Percentiles rank a stretch among this genome's conserved stretches.
Conservation (phyloP, 352 stramenopile species). For the Bremia lactucae region DNA sequence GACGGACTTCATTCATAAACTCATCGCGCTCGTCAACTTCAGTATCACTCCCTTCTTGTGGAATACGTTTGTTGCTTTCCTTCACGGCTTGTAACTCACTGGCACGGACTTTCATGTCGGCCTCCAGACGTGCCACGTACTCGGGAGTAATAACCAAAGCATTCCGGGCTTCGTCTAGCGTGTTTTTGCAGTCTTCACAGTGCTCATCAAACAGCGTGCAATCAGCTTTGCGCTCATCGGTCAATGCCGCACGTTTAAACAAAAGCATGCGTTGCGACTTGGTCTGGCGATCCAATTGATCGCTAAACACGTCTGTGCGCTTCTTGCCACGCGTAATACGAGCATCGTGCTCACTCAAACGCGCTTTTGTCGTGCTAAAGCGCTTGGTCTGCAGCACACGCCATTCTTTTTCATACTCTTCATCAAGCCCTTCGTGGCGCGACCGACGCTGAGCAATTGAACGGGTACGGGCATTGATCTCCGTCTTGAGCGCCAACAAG, state of each 20-base stretch:
- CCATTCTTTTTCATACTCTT: slow-evolving; percentile 82
- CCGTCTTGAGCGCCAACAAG: slow-evolving; percentile 62
- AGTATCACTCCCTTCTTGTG: slow-evolving; percentile 56
- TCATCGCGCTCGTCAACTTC: slow-evolving; percentile 77
- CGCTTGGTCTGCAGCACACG: slow-evolving; percentile 57
- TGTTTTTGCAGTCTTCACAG: slow-evolving; percentile 74
- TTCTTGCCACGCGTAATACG: slow-evolving; percentile 75
- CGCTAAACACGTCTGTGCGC: slow-evolving; percentile 69
- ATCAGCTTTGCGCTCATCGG: slow-evolving; percentile 76
- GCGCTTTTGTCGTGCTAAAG: slow-evolving; percentile 46
- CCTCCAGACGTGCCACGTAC: slow-evolving; percentile 74
- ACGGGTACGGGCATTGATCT: slow-evolving; percentile 59
- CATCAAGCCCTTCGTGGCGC: slow-evolving; percentile 63
- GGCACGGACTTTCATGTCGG: slow-evolving; percentile 77
- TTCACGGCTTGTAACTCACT: slow-evolving; percentile 63
- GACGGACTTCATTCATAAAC: slow-evolving; percentile 84
- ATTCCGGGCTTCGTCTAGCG: slow-evolving; percentile 60
- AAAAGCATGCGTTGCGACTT: slow-evolving; percentile 81
- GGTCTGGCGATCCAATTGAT: slow-evolving; percentile 67
- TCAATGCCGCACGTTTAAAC: slow-evolving; percentile 78
- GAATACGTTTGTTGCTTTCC: slow-evolving; percentile 79
- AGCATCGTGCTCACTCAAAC: slow-evolving; percentile 53
- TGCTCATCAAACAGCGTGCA: slow-evolving; percentile 75
- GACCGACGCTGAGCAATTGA: slow-evolving; percentile 65
- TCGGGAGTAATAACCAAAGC: slow-evolving; percentile 68